Conservation (phyloP, 192 early-diverging fungal genomes). For the Rhizophlyctis rosea region DNA sequence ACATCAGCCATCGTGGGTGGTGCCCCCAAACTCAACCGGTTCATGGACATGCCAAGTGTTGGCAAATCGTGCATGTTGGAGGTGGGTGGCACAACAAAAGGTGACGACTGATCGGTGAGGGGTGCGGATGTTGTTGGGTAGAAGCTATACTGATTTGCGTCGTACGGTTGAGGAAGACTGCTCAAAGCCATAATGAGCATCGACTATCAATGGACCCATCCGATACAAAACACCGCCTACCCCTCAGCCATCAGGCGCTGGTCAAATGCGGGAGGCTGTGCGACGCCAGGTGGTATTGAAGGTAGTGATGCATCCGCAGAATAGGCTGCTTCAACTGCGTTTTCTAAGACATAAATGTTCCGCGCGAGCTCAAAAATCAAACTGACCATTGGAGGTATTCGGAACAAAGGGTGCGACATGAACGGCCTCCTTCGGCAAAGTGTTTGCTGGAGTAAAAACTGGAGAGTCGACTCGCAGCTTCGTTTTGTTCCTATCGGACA, state of each 20-base stretch:
- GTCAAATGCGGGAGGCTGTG: neutral
- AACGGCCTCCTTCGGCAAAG: neutral
- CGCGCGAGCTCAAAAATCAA: neutral
- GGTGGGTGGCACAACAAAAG: neutral
- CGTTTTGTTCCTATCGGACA: constrained; percentile 36
- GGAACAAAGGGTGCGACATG: constrained; percentile 3
- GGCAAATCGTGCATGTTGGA: too few species aligned
- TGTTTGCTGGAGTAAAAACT: constrained; percentile 54
- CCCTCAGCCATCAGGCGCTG: neutral
- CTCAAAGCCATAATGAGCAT: too few species aligned
- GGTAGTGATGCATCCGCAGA: too few species aligned
- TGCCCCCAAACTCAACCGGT: neutral
- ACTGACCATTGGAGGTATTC: neutral
- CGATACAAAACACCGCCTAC: too few species aligned
- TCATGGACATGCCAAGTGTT: neutral
- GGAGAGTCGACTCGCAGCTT: constrained; percentile 68
- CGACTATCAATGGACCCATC: too few species aligned
- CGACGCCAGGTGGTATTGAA: too few species aligned
- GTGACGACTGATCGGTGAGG: neutral
- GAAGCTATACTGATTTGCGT: neutral
- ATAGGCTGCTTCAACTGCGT: neutral
- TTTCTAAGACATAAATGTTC: neutral
- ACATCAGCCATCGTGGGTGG: neutral
- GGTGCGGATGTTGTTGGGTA: neutral
- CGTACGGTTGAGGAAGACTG: neutral